Evolutionary conservation across 164 flowering plant species (phyloP), one percentile per base, ranked within the genome.

Genomic region (Stephania japonica): DNA sequence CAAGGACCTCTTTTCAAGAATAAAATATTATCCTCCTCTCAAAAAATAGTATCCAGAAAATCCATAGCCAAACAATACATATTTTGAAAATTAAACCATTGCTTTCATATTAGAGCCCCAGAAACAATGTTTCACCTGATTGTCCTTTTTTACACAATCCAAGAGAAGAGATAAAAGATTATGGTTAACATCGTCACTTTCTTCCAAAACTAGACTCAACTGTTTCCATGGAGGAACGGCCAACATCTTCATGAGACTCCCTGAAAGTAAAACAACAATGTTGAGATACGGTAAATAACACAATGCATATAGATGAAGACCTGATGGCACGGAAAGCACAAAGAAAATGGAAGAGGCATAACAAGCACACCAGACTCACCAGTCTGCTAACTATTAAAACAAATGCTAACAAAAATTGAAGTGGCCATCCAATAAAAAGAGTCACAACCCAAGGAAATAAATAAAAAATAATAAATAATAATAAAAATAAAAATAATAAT

Each of bases 141-240:
- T 84, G 67, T 86, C 90, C 76, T 80, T 90, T 80, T 80, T 87
- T 41, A 88, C 81, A 72, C 84, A 79, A 71, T 75, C 74, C 69
- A 93, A 73, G 67, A 93, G 85, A n/a, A 80, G 75, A 53, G 71
- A 53, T 18, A 91, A 84, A 71, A 91, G 84, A 72, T 84, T 88
- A 16, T 74, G 27, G 14, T 90, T 77, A 56, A 93, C 76, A 24
- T 88, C 93, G 80, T 91, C 97, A 75, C 94, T 91, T 86, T 91
- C 98, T 69, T 88, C 94, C 66, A 93, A 24, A 21, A 91, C 87
- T 63, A 85, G 72, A 18, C 84, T 86, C 98, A 32, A 90, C 86
- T 65, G 83, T 77, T 83, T 86, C 95, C 95, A 93, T 91, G 44
- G 91, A 82, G 32, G 81, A 44, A 74, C 87, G 86, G 1, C 90